phyloP scores from a whole-genome alignment of 2,329 filamentous ascomycete species.

The Penicillium sp. region DNA sequence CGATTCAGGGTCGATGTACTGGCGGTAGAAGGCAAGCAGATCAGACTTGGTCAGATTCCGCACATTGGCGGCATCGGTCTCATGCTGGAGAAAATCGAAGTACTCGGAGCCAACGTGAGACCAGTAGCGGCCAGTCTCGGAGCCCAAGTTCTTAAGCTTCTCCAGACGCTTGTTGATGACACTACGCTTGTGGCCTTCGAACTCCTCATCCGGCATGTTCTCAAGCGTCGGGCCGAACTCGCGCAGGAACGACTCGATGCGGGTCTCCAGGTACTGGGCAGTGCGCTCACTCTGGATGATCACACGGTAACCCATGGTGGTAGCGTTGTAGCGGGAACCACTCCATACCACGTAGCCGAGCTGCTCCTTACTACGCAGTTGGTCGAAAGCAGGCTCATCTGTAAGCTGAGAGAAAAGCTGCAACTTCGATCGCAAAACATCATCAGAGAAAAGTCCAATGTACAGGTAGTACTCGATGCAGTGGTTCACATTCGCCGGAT shows the following conservation, averaged over 20 bases:
- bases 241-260: slow-evolving; percentile 81
- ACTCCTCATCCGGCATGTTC: slow-evolving; percentile 78
- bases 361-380: slow-evolving; percentile 93
- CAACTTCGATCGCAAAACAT: slow-evolving; percentile 70
- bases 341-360: slow-evolving; percentile 96
- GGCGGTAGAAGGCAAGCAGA: slow-evolving; percentile 74
- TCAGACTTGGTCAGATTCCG: slow-evolving; percentile 74
- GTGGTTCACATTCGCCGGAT: slow-evolving; percentile 86
- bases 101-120: slow-evolving; percentile 79
- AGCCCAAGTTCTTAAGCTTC: slow-evolving; percentile 86
- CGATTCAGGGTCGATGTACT: slow-evolving; percentile 74
- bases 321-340: slow-evolving; percentile 68
- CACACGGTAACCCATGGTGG: slow-evolving; percentile 81
- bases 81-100: slow-evolving; percentile 84
- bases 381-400: slow-evolving; percentile 91
- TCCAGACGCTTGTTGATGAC: slow-evolving; percentile 83
- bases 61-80: slow-evolving; percentile 74
- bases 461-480: slow-evolving; percentile 78
- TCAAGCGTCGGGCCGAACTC: slow-evolving; percentile 65
- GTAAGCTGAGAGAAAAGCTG: slow-evolving; percentile 85
- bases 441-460: slow-evolving; percentile 68
- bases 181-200: slow-evolving; percentile 88
- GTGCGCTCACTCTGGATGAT: slow-evolving; percentile 91
- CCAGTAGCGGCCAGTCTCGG: slow-evolving; percentile 83
- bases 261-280: slow-evolving; percentile 77